Evolutionary conservation across 257 asterid genomes (phyloP).

Genomic region (Leonotis leonurus): DNA sequence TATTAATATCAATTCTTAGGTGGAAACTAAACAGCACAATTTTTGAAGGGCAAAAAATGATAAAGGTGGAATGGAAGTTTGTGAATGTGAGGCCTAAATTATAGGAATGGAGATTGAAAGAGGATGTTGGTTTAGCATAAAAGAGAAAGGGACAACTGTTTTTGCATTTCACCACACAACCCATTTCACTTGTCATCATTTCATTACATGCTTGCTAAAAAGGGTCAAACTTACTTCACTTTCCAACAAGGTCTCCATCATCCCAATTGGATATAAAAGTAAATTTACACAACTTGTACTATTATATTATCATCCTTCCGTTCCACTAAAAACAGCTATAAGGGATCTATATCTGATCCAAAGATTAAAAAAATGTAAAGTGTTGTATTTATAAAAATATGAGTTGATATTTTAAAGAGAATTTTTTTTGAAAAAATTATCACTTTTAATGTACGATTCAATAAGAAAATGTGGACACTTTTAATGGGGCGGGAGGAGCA

Average conservation of each 20-base stretch:
- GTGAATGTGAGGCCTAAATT: constrained; percentile 28
- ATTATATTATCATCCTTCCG: too few relatives aligned
- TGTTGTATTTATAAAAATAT: too few relatives aligned
- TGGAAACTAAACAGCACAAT: neutral
- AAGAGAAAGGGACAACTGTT: neutral
- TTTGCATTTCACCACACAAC: constrained; percentile 14
- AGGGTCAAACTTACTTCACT: neutral
- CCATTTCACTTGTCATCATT: constrained; percentile 8
- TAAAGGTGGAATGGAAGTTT: constrained; percentile 8
- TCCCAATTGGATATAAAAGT: neutral
- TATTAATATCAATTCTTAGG: neutral
- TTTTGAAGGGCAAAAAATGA: neutral
- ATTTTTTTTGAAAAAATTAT: too few relatives aligned
- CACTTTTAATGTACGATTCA: too few relatives aligned
- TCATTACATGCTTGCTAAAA: constrained; percentile 3
- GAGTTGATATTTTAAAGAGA: too few relatives aligned
- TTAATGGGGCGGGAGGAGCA: too few relatives aligned
- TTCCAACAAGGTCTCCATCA: neutral
- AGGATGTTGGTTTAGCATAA: constrained; percentile 4
- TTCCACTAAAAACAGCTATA: too few relatives aligned
- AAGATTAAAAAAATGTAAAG: too few relatives aligned
- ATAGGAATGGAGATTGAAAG: constrained; percentile 24
- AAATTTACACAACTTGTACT: neutral
- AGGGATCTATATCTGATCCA: too few relatives aligned
- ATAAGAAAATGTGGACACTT: too few relatives aligned